Conservation (phyloP, 306 rosid genomes). For the Casuarina cunninghamiana region DNA sequence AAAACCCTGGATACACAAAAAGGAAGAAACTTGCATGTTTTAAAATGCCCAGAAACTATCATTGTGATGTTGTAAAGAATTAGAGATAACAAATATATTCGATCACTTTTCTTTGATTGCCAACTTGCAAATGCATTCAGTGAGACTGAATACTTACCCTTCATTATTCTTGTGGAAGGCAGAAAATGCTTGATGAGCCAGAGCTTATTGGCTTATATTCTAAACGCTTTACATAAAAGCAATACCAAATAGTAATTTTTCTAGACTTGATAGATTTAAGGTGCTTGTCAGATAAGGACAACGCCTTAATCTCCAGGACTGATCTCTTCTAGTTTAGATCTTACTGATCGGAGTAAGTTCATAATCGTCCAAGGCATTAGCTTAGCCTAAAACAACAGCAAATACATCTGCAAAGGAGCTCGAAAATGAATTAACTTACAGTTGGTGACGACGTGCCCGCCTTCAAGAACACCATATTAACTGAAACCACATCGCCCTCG, state of each 20-base stretch:
- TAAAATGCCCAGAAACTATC: not conserved
- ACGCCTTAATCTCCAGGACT: not conserved
- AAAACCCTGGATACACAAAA: constrained; percentile 66
- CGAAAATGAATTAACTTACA: constrained; percentile 44
- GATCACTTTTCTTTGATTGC: not conserved
- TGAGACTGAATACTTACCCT: not conserved
- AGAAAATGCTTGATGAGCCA: not conserved
- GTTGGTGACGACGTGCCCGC: constrained; percentile 89
- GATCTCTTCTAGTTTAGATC: not conserved
- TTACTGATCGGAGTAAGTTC: not conserved
- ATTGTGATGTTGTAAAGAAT: not conserved
- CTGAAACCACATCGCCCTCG: constrained; percentile 79
- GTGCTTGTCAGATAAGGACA: no score
- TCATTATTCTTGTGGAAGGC: not conserved
- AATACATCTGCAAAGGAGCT: constrained; percentile 9
- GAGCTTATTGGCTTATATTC: not conserved
- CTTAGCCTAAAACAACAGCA: not conserved
- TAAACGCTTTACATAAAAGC: not conserved
- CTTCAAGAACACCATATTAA: constrained; percentile 82
- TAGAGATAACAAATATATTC: not conserved
- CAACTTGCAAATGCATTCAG: not conserved
- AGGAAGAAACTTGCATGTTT: constrained; percentile 6
- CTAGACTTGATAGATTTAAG: not conserved
- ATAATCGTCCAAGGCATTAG: no score
- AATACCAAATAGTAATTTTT: not conserved